Evolutionary conservation across 495 filamentous ascomycete genomes (phyloP).

Genomic region (Xylaria curta): DNA sequence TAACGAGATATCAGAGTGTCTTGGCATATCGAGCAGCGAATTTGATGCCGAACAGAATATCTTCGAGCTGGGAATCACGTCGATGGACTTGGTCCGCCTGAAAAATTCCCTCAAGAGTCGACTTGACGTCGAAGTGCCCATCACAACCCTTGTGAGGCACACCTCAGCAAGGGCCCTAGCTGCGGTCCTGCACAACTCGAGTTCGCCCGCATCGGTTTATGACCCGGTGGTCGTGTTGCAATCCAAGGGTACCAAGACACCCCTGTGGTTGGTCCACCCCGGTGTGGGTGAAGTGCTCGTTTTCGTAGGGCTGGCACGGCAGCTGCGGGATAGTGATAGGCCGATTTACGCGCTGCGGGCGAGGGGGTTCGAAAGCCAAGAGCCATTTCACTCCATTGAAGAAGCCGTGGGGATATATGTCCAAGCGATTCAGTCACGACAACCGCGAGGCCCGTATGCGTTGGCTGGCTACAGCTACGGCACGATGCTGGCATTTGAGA

Average conservation of each 20-base stretch:
- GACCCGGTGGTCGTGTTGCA: constrained; percentile 54
- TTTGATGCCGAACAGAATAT: too few relatives aligned
- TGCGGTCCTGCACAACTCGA: too few relatives aligned
- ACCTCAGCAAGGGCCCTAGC: too few relatives aligned
- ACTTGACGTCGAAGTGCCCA: too few relatives aligned
- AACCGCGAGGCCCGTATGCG: constrained; percentile 63
- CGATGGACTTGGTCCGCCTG: too few relatives aligned
- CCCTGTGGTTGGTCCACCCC: constrained; percentile 64
- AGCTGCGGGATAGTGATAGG: constrained; percentile 45
- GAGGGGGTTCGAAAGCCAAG: constrained; percentile 57
- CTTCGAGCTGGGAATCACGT: too few relatives aligned
- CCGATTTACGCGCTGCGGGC: constrained; percentile 62
- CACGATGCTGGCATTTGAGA: constrained; percentile 61
- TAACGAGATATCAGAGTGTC: too few relatives aligned
- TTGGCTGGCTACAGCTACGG: constrained; percentile 64
- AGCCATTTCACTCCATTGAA: constrained; percentile 42
- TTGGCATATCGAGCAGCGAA: too few relatives aligned
- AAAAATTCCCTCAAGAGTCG: too few relatives aligned
- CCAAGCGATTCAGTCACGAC: constrained; percentile 48
- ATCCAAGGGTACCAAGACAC: constrained; percentile 46
- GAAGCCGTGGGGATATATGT: constrained; percentile 51
- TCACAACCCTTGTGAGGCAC: too few relatives aligned
- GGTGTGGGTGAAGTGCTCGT: constrained; percentile 61
- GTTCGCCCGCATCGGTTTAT: constrained; percentile 35
- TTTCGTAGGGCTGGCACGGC: constrained; percentile 57